Conservation (phyloP, 2,329 filamentous ascomycete species). For the Chaetothyriales sp. region DNA sequence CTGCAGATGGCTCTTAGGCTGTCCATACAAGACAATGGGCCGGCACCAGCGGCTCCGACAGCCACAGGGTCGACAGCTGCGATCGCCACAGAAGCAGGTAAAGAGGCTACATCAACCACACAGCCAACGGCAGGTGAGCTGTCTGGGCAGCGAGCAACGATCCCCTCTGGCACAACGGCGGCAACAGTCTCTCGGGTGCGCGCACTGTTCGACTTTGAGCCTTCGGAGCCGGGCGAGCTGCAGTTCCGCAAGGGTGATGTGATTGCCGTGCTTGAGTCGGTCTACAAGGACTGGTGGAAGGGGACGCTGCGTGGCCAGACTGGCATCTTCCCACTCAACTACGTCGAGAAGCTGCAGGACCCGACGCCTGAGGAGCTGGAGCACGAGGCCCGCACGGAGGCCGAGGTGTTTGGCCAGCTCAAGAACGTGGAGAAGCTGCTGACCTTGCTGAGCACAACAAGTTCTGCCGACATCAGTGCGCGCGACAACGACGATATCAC, state of each 20-base stretch:
- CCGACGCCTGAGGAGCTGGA: constrained; percentile 89
- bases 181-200: constrained; percentile 90
- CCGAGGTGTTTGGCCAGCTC: constrained; percentile 60
- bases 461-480: constrained; percentile 60
- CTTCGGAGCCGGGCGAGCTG: constrained; percentile 83
- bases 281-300: constrained; percentile 99
- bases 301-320: constrained; percentile 87
- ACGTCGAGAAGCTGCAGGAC: constrained; percentile 92
- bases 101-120: constrained; percentile 18
- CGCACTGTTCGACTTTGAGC: constrained; percentile 85
- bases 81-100: constrained; percentile 13
- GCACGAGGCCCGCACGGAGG: constrained; percentile 89
- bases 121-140: constrained; percentile 21
- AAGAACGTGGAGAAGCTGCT: constrained; percentile 69
- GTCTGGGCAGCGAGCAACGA: constrained; percentile 22
- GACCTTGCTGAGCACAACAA: constrained; percentile 79
- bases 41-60: constrained; percentile 25
- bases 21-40: constrained; percentile 69
- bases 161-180: constrained; percentile 74
- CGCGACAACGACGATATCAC: constrained; percentile 97
- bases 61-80: constrained; percentile 24
- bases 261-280: constrained; percentile 90
- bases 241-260: constrained; percentile 95
- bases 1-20: constrained; percentile 88
- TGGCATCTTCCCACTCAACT: constrained; percentile 95